Base-by-base conservation (phyloP, 108 stramenopile species). In the Skeletonema potamos region DNA sequence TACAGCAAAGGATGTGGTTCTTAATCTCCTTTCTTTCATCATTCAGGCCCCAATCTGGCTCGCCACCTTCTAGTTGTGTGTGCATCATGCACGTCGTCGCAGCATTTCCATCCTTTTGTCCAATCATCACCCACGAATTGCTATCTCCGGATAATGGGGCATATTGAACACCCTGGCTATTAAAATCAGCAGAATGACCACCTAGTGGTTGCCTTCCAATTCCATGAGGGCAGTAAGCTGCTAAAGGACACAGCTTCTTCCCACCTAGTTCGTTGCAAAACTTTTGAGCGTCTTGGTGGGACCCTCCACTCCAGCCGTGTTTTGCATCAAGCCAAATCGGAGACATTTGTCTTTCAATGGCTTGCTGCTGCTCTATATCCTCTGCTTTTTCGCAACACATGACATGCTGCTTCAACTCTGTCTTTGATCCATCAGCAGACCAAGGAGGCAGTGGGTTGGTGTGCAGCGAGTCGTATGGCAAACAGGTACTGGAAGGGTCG, bases 301-400 rank as follows among this genome's bases (percentile, higher is more conserved):
- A 68, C 2, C 71, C 78, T 0, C 78, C 71, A 51, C 51, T 46
- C 78, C 78, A 79, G 9, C 71, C 78, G 17, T 78, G 70, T n/a
- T 62, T 59, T 51, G 20, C 30, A 43, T 71, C 77, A 36, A 72
- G 55, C 78, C 78, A 79, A 43, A 54, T 46, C 22, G 71, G 66
- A 22, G 62, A 55, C 29, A 66, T 5, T 18, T 2, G 9, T n/a
- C 29, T 4, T 8, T 15, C 0, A 51, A 51, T 22, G 24, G 28
- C n/a, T 36, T 63, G 18, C 3, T 56, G 36, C 28, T 64, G 29
- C 6, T 70, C 58, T 2, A 44, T 22, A 6, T 6, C 5, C 8
- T 59, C 58, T 18, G 30, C 0, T 22, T 59, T 29, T 2, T 59
- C 32, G 36, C 77, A 78, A 33, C 77, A 78, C 65, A 78, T 30